Conservation (phyloP, 495 filamentous ascomycete genomes). For the Articulospora tetracladia region DNA sequence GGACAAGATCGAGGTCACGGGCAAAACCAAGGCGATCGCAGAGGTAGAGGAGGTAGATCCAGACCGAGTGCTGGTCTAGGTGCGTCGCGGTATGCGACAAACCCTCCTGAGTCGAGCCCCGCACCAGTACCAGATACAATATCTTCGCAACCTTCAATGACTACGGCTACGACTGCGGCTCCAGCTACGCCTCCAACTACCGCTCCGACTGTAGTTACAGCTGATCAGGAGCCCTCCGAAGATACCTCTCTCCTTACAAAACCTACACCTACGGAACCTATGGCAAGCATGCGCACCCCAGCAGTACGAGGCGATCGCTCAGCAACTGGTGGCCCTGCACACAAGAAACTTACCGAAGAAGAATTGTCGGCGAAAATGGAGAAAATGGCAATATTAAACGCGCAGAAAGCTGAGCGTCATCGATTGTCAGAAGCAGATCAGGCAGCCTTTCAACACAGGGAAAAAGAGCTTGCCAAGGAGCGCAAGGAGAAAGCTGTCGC, state of each 20-base stretch:
- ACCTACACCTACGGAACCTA: constrained; percentile 5
- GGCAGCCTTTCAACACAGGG: constrained; percentile 61
- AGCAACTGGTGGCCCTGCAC: constrained; percentile 58
- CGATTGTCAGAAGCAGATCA: constrained; percentile 65
- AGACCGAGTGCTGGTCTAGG: neutral
- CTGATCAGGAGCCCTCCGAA: neutral
- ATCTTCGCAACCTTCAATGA: neutral
- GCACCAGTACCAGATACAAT: neutral
- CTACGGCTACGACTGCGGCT: neutral
- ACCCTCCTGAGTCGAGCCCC: neutral
- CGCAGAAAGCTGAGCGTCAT: constrained; percentile 55
- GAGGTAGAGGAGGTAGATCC: constrained; percentile 2
- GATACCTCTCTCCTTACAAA: neutral
- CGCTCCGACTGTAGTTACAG: neutral
- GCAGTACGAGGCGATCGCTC: constrained; percentile 67
- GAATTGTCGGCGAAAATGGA: constrained; percentile 59
- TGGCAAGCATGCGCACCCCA: constrained; percentile 18
- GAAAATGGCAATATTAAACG: constrained; percentile 55
- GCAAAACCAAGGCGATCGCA: neutral
- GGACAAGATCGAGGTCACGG: neutral
- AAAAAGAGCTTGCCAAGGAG: constrained; percentile 39
- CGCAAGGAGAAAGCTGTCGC: constrained; percentile 42
- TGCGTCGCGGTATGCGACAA: neutral
- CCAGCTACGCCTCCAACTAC: neutral
- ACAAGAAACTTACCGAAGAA: constrained; percentile 67